Conservation (phyloP, 176 grass and related monocot genomes). For the Oryza brachyantha region DNA sequence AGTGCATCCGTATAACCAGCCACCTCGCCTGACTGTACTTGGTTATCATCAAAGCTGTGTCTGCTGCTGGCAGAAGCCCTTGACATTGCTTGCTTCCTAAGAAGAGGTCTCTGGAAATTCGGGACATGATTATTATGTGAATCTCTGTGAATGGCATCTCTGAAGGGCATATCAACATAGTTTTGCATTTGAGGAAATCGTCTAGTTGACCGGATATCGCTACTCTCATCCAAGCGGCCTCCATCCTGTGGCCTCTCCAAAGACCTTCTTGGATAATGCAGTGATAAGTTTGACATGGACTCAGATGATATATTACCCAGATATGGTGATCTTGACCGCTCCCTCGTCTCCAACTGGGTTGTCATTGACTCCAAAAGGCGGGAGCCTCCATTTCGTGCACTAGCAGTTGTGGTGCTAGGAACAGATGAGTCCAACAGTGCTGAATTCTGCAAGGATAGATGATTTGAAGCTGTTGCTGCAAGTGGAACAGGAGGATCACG, state of each 20-base stretch:
- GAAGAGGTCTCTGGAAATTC: constrained; percentile 97
- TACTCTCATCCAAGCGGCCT: constrained; percentile 51
- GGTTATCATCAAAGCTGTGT: constrained; percentile 71
- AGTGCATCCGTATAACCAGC: constrained; percentile 71
- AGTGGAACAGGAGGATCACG: constrained; percentile 75
- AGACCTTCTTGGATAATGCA: constrained; percentile 74
- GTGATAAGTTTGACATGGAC: constrained; percentile 59
- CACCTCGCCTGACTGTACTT: constrained; percentile 57
- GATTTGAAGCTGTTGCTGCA: constrained; percentile 60
- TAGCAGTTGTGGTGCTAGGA: constrained; percentile 45
- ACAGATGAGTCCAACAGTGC: constrained; percentile 63
- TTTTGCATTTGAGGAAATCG: constrained; percentile 67
- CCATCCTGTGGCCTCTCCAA: constrained; percentile 64
- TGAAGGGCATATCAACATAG: constrained; percentile 63
- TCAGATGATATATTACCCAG: constrained; percentile 59
- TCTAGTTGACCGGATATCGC: constrained; percentile 51
- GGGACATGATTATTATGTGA: constrained; percentile 70
- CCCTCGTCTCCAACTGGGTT: constrained; percentile 55
- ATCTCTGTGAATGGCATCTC: constrained; percentile 67
- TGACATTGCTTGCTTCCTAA: constrained; percentile 91
- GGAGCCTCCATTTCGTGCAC: constrained; percentile 74
- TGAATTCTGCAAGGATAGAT: constrained; percentile 60
- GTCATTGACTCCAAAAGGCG: constrained; percentile 53
- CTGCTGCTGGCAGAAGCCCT: constrained; percentile 68
- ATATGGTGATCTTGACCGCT: constrained; percentile 74